Evolutionary conservation across 257 asterid genomes (phyloP).

Genomic region (Solanum clarkiae): DNA sequence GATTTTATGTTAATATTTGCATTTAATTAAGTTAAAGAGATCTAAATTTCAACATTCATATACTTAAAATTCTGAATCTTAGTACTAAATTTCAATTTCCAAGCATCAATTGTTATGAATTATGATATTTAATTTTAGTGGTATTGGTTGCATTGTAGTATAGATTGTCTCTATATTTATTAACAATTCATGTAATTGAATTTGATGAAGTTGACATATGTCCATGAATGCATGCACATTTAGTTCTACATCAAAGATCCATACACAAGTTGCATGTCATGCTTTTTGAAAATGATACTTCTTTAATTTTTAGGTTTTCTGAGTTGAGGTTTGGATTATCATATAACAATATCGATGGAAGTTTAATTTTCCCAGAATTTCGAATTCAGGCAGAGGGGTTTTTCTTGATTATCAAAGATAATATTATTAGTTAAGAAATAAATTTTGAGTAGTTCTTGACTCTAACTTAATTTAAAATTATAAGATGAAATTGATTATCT

Average conservation of each 20-base stretch:
- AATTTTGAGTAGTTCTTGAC: not conserved
- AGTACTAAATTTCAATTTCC: not conserved
- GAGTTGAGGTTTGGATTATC: not conserved
- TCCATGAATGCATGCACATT: not conserved
- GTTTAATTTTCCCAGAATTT: no score
- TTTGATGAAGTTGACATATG: not conserved
- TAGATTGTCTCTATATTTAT: not conserved
- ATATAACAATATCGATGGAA: no score
- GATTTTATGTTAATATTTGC: not conserved
- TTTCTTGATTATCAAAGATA: no score
- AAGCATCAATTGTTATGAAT: not conserved
- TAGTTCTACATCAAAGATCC: not conserved
- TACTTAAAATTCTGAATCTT: not conserved
- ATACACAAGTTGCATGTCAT: not conserved
- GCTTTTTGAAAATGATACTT: not conserved
- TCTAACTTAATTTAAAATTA: not conserved
- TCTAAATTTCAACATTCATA: not conserved
- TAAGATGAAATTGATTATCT: not conserved
- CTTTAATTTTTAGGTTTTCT: not conserved
- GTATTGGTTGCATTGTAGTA: not conserved
- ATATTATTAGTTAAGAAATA: not conserved
- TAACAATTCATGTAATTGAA: not conserved
- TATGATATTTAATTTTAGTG: not conserved
- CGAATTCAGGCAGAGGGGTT: no score
- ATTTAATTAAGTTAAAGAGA: not conserved